Base-by-base conservation (phyloP, 495 filamentous ascomycete species). In the Cryomyces minteri region DNA sequence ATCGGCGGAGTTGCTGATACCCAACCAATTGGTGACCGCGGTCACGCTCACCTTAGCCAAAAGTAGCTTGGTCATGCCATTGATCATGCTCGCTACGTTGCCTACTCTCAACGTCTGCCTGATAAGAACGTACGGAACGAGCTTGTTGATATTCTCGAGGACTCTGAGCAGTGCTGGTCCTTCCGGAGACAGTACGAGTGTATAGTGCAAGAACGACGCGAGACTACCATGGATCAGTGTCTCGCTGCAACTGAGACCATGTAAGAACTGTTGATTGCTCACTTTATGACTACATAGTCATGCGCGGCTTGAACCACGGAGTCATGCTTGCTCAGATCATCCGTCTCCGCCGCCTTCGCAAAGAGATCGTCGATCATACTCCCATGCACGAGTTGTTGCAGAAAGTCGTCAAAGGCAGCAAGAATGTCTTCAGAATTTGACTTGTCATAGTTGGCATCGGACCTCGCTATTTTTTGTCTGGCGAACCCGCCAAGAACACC, bases 31-130 rank as follows among this genome's bases (percentile, higher is more conserved):
- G 6, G 78, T 76, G 11, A 81, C 43, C 1, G 67, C 70, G 4
- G 67, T 70, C 2, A 82, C 57, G 31, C 74, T 74, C 46, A 80
- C 58, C 52, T 82, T 82, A 4, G 77, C 70, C 10, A 82, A 56
- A 12, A 81, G 56, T n/a, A 82, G 53, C 41, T 58, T 66, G 38
- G 74, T 64, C 66, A 82, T 73, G 10, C 65, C 77, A 50, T 67
- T 76, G 40, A 82, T 69, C 78, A 82, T 81, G 32, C 69, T 74
- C 5, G 76, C 78, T 0, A 73, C 78, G 51, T 81, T 82, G 5
- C 78, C 76, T 31, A 81, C 65, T 34, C 70, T 70, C 4, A 82
- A 59, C 1, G 76, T 78, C 58, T 80, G 73, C 41, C 68, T 62
- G 9, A 81, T 62, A 40, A 75, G 54, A 28, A 66, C 56, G 48